phyloP scores from a whole-genome alignment of 257 asterid species.

The Galeopsis tetrahit region DNA sequence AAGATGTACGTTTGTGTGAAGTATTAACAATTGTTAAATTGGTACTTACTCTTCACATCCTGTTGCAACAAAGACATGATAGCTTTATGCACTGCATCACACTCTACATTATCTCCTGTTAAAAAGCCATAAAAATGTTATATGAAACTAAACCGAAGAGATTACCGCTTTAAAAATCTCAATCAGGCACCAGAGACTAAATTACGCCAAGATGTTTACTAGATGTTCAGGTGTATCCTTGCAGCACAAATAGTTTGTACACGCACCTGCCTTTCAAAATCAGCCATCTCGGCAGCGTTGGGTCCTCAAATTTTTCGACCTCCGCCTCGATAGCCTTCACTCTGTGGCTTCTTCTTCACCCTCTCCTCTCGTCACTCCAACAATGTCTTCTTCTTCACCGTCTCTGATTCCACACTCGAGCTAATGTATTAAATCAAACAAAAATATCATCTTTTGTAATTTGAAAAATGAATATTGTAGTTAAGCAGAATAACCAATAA shows the following conservation, averaged over 20 bases:
- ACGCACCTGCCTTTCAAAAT: slow-evolving; percentile 60
- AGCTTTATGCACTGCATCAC: slow-evolving; percentile 95
- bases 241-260: slow-evolving; percentile 96
- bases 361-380: too few relatives aligned
- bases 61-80: slow-evolving; percentile 79
- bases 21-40: neutral
- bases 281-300: neutral
- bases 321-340: too few relatives aligned
- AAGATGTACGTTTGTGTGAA: neutral
- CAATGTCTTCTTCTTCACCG: too few relatives aligned
- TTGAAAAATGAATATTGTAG: too few relatives aligned
- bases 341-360: too few relatives aligned
- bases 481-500: too few relatives aligned
- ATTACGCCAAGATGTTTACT: slow-evolving; percentile 73
- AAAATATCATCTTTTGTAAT: too few relatives aligned
- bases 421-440: too few relatives aligned
- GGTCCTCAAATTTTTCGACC: too few relatives aligned
- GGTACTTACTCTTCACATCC: slow-evolving; percentile 84
- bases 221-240: slow-evolving; percentile 89
- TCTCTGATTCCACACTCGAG: too few relatives aligned
- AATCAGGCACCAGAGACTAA: slow-evolving; percentile 19
- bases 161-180: slow-evolving; percentile 16
- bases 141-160: slow-evolving; percentile 15
- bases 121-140: slow-evolving; percentile 24
- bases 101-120: slow-evolving; percentile 91